phyloP scores from a whole-genome alignment of 345 rosid genomes.

The Hirschfeldia incana region DNA sequence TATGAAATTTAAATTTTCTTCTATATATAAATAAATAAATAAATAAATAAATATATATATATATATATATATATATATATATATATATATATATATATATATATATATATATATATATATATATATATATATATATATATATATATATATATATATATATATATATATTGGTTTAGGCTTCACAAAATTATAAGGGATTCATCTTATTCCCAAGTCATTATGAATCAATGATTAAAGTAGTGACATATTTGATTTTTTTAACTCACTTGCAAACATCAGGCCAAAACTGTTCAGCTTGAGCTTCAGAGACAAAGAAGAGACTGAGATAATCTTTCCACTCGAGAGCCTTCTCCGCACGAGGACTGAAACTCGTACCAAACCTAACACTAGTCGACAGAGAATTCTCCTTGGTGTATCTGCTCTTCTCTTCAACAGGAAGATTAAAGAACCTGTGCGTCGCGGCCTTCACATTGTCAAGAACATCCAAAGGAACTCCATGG shows the following conservation, averaged over 20 bases:
- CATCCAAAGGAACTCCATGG: constrained; percentile 47
- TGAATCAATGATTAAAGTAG: neutral
- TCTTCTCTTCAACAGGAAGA: constrained; percentile 45
- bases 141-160: too few relatives aligned
- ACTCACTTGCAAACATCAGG: constrained; percentile 49
- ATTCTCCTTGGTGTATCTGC: constrained; percentile 40
- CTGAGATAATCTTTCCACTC: constrained; percentile 62
- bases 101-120: too few relatives aligned
- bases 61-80: too few relatives aligned
- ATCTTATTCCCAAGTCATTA: too few relatives aligned
- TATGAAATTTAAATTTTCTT: too few relatives aligned
- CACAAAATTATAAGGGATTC: too few relatives aligned
- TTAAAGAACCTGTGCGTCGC: constrained; percentile 49
- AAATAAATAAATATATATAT: too few relatives aligned
- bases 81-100: too few relatives aligned
- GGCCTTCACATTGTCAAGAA: constrained; percentile 39
- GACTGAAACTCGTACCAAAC: constrained; percentile 47
- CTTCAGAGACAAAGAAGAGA: constrained; percentile 48
- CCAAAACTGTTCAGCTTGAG: constrained; percentile 45
- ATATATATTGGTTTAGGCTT: too few relatives aligned
- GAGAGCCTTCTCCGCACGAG: constrained; percentile 47
- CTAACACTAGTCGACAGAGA: constrained; percentile 37
- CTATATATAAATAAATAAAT: too few relatives aligned
- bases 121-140: too few relatives aligned
- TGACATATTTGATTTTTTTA: neutral